A percentile compares a stretch with the other conserved stretches of the same genome.
Evolutionary conservation across 2,329 filamentous ascomycete species (phyloP).

Genomic region (Zymoseptoria ardabiliae): DNA sequence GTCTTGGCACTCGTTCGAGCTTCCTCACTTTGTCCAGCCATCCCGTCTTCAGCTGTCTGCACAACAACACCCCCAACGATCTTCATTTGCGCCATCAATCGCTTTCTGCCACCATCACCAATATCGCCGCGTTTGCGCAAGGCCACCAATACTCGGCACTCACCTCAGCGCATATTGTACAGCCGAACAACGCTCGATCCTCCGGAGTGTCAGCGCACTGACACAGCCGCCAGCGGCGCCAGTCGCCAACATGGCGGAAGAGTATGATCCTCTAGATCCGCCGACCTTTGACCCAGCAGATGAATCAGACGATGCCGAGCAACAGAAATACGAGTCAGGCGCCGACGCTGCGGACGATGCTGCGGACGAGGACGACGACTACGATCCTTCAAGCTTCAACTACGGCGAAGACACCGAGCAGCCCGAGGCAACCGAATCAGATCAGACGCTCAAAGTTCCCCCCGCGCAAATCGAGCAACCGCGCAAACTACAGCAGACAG

Average conservation of each 20-base stretch:
- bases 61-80: neutral
- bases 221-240: slow-evolving; percentile 1
- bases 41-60: neutral
- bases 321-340: slow-evolving; percentile 31
- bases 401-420: slow-evolving; percentile 14
- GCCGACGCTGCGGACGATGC: slow-evolving; percentile 10
- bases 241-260: slow-evolving; percentile 41
- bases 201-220: neutral
- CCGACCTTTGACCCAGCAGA: slow-evolving; percentile 18
- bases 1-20: neutral
- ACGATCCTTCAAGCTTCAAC: slow-evolving; percentile 29
- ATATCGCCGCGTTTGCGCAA: neutral
- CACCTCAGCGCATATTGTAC: neutral
- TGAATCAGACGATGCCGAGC: slow-evolving; percentile 16
- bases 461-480: slow-evolving; percentile 35
- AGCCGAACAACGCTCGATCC: no score
- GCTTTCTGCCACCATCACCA: neutral
- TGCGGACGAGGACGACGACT: slow-evolving; percentile 27
- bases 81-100: neutral
- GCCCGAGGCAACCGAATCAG: slow-evolving; percentile 6
- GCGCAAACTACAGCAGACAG: slow-evolving; percentile 24
- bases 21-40: neutral
- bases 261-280: slow-evolving; percentile 23
- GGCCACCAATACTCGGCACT: neutral
- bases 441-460: slow-evolving; percentile 26